phyloP scores from a whole-genome alignment of 176 grass and related monocot genomes.

The Aegilops bicornis region DNA sequence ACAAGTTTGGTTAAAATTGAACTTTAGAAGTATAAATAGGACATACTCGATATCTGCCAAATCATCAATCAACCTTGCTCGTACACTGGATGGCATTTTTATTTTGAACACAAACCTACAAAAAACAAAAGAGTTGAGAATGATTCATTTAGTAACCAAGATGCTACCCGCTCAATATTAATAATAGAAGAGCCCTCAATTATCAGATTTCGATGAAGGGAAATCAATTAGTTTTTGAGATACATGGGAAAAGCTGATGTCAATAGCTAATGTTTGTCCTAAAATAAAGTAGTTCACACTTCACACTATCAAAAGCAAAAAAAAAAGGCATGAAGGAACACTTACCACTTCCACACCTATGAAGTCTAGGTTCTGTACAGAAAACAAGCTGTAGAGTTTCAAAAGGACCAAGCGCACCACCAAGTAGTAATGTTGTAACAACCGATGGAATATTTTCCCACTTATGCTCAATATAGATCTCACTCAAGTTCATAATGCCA shows the following conservation, averaged over 20 bases:
- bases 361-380: constrained; percentile 48
- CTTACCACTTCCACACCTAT: constrained; percentile 62
- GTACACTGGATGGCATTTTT: too few relatives aligned
- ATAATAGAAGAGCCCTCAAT: background rate
- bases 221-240: background rate
- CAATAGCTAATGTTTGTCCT: background rate
- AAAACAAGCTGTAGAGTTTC: constrained; percentile 48
- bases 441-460: constrained; percentile 58
- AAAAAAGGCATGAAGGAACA: background rate
- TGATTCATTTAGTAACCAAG: too few relatives aligned
- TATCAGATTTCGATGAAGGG: background rate
- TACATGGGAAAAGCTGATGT: background rate
- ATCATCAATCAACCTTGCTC: too few relatives aligned
- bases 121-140: too few relatives aligned
- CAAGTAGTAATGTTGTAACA: constrained; percentile 55
- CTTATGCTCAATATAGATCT: background rate
- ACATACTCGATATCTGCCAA: too few relatives aligned
- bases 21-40: too few relatives aligned
- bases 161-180: too few relatives aligned
- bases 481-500: background rate
- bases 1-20: too few relatives aligned
- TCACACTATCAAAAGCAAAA: background rate
- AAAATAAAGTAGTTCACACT: background rate
- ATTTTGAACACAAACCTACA: too few relatives aligned
- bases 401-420: constrained; percentile 19